These are phyloP conservation scores for Leccinum imitatum DNA, from an alignment of 768 basidiomycete genomes.

Conservation along the genomic window DNA sequence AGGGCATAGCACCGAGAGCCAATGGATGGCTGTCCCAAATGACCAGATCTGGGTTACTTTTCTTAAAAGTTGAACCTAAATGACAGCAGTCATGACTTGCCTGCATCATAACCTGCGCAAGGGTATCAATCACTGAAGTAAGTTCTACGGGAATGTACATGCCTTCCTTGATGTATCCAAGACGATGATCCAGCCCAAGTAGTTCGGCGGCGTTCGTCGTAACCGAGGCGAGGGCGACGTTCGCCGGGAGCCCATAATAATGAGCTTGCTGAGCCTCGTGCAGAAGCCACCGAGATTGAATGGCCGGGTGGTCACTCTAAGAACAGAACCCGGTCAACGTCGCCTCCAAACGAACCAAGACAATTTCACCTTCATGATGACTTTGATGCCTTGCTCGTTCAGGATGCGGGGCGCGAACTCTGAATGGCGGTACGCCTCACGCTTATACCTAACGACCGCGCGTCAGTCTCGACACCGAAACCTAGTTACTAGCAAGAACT, in stretches of 20 bases:
- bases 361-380: conserved; percentile 48
- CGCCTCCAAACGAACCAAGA: background rate
- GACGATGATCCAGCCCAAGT: conserved; percentile 76
- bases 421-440: conserved; percentile 55
- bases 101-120: conserved; percentile 65
- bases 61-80: background rate
- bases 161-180: conserved; percentile 74
- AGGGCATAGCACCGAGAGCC: conserved; percentile 73
- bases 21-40: conserved; percentile 81
- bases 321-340: background rate
- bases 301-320: conserved; percentile 65
- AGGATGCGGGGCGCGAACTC: conserved; percentile 58
- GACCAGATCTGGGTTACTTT: conserved; percentile 41
- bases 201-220: conserved; percentile 70
- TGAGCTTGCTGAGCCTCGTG: conserved; percentile 86
- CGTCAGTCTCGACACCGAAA: background rate
- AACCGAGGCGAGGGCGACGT: conserved; percentile 71
- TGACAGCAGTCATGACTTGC: conserved; percentile 14
- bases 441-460: conserved; percentile 48
- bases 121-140: conserved; percentile 2
- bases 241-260: conserved; percentile 72
- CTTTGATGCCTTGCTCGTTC: conserved; percentile 46
- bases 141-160: conserved; percentile 1
- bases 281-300: conserved; percentile 72
- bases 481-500: background rate